Conservation (phyloP, 768 basidiomycete species). For the Hebeloma cylindrosporum region DNA sequence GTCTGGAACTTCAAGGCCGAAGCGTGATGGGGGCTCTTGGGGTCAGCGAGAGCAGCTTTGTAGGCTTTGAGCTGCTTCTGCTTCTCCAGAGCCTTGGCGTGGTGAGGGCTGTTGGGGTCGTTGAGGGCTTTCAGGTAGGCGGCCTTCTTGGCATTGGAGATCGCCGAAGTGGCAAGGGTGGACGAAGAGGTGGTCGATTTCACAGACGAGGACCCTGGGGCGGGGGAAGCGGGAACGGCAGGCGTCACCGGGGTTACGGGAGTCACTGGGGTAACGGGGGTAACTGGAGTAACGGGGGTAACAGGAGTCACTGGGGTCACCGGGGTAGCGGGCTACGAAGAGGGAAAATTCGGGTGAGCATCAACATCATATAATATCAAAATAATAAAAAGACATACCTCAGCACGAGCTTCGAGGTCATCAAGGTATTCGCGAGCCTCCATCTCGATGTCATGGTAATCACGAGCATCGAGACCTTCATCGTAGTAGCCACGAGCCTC, state of each 20-base stretch:
- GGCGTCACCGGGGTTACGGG: background rate
- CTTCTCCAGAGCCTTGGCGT: conserved; percentile 1
- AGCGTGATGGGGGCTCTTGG: conserved; percentile 10
- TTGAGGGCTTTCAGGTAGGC: conserved; percentile 2
- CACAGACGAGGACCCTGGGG: too few species aligned
- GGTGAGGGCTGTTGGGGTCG: conserved; percentile 8
- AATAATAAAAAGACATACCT: conserved; percentile 2
- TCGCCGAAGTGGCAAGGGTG: too few species aligned
- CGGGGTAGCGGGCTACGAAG: background rate
- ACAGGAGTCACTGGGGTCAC: conserved; percentile 6
- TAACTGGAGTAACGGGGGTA: conserved; percentile 5
- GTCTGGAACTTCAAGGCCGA: conserved; percentile 5
- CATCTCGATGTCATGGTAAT: conserved; percentile 12
- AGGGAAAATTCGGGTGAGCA: background rate
- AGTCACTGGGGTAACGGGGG: conserved; percentile 4
- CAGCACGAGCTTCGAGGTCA: conserved; percentile 15
- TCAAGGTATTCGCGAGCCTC: conserved; percentile 18
- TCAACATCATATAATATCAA: background rate
- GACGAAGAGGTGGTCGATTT: too few species aligned
- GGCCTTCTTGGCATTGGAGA: conserved; percentile 1
- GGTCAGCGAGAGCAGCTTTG: conserved; percentile 11
- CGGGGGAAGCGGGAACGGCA: background rate
- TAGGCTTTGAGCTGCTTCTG: conserved; percentile 2
- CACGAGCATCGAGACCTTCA: conserved; percentile 19
- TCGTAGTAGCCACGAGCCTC: conserved; percentile 8